Conservation (phyloP, 768 basidiomycete species). For the Cubamyces lactineus region DNA sequence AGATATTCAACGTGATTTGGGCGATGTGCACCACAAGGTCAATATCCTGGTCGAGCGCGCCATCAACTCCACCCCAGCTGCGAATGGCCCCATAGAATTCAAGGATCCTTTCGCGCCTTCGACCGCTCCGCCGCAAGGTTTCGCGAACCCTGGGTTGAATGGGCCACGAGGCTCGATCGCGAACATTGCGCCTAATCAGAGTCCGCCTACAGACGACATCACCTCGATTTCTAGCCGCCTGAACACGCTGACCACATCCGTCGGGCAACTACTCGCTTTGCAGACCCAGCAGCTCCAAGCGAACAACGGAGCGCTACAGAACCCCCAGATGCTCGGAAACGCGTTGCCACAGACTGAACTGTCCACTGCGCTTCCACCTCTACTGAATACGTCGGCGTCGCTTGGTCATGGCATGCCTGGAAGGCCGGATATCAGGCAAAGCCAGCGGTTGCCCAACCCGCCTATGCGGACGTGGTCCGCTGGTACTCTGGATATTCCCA, state of each 20-base stretch:
- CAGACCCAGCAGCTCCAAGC: slow-evolving; percentile 75
- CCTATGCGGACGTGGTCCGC: slow-evolving; percentile 87
- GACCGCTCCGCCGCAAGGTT: slow-evolving; percentile 30
- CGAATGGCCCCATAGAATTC: slow-evolving; percentile 62
- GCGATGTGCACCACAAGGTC: slow-evolving; percentile 77
- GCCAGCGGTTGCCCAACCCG: slow-evolving; percentile 64
- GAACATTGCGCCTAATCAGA: slow-evolving; percentile 74
- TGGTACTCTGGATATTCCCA: slow-evolving; percentile 74
- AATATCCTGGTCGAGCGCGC: slow-evolving; percentile 74
- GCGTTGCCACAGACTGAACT: slow-evolving; percentile 43
- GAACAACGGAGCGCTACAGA: slow-evolving; percentile 32
- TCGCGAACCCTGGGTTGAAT: slow-evolving; percentile 30
- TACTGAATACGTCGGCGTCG: slow-evolving; percentile 30
- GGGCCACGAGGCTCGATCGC: slow-evolving; percentile 65
- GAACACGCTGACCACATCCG: slow-evolving; percentile 79
- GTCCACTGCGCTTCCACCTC: slow-evolving; percentile 14
- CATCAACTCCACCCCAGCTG: slow-evolving; percentile 27
- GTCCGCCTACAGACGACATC: slow-evolving; percentile 69
- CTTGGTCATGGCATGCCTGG: slow-evolving; percentile 66
- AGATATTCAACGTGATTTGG: slow-evolving; percentile 75
- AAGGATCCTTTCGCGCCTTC: slow-evolving; percentile 74
- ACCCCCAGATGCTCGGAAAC: slow-evolving; percentile 34
- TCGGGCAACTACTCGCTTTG: slow-evolving; percentile 80
- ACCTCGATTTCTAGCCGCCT: slow-evolving; percentile 77
- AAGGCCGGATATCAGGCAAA: slow-evolving; percentile 64